Evolutionary conservation across 1,139 yeast species (phyloP).

Genomic region (Magnusiomyces ingens): DNA sequence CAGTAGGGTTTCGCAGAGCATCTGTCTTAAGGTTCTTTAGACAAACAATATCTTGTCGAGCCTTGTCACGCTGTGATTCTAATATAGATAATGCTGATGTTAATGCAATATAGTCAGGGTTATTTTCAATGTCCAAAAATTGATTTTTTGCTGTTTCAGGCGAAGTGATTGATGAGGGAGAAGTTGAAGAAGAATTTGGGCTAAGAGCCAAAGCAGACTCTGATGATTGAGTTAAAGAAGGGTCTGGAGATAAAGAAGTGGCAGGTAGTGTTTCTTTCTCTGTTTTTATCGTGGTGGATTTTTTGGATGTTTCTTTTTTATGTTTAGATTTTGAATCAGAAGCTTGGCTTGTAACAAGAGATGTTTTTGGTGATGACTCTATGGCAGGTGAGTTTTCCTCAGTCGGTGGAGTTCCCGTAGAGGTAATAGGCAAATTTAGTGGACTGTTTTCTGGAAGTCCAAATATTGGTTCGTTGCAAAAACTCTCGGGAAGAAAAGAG

Average conservation of each 20-base stretch:
- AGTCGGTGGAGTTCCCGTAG: too few species aligned
- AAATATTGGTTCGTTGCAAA: too few species aligned
- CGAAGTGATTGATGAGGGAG: background rate
- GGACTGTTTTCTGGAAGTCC: too few species aligned
- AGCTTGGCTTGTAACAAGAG: too few species aligned
- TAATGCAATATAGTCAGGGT: conserved; percentile 31
- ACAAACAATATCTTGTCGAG: conserved; percentile 24
- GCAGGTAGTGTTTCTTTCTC: background rate
- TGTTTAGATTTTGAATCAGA: too few species aligned
- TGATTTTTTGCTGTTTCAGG: too few species aligned
- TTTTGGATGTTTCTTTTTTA: background rate
- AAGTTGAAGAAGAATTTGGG: background rate
- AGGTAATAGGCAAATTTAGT: too few species aligned
- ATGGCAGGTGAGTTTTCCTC: too few species aligned
- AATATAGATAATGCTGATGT: conserved; percentile 27
- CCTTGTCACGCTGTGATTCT: conserved; percentile 23
- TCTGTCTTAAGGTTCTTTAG: conserved; percentile 23
- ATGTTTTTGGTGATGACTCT: too few species aligned
- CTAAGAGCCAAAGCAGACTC: background rate
- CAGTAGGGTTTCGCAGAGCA: conserved; percentile 26
- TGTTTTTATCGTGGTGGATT: background rate
- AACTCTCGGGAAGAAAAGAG: too few species aligned
- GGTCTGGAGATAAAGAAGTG: background rate
- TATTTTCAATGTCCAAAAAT: conserved; percentile 16
- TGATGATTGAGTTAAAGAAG: background rate